Percentiles rank a stretch among this genome's conserved stretches.
Conservation (phyloP, 2,329 filamentous ascomycete genomes). For the Phoma herbarum region DNA sequence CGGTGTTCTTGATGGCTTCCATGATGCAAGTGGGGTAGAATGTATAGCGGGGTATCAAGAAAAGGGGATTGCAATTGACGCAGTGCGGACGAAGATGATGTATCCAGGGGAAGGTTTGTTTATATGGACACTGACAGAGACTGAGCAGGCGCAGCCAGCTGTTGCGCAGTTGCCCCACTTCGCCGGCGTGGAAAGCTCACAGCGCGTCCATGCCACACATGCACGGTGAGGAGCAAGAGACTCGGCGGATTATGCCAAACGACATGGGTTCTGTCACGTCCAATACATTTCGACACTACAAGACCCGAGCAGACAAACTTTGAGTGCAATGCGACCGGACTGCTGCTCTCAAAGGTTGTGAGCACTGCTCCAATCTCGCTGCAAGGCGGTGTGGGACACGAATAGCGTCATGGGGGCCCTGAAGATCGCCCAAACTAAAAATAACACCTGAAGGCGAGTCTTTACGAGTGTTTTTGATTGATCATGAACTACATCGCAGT, state of each 20-base stretch:
- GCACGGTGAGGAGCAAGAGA: conserved; percentile 6
- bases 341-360: background rate
- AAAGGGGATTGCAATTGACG: conserved; percentile 23
- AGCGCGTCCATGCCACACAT: conserved; percentile 38
- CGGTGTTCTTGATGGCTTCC: conserved; percentile 53
- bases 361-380: background rate
- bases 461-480: conserved; percentile 14
- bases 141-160: conserved; percentile 30
- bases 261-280: background rate
- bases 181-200: conserved; percentile 25
- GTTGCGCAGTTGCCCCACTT: conserved; percentile 42
- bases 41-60: conserved; percentile 22
- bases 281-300: background rate
- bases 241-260: background rate
- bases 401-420: conserved; percentile 19
- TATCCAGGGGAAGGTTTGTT: conserved; percentile 14
- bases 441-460: conserved; percentile 23
- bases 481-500: conserved; percentile 12
- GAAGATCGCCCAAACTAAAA: conserved; percentile 38
- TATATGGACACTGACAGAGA: conserved; percentile 18
- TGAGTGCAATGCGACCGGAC: background rate
- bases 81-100: background rate
- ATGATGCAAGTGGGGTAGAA: conserved; percentile 49
- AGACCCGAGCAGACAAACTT: background rate
- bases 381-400: conserved; percentile 13